phyloP scores from a whole-genome alignment of 2,329 filamentous ascomycete genomes.

The Talaromyces sp. region DNA sequence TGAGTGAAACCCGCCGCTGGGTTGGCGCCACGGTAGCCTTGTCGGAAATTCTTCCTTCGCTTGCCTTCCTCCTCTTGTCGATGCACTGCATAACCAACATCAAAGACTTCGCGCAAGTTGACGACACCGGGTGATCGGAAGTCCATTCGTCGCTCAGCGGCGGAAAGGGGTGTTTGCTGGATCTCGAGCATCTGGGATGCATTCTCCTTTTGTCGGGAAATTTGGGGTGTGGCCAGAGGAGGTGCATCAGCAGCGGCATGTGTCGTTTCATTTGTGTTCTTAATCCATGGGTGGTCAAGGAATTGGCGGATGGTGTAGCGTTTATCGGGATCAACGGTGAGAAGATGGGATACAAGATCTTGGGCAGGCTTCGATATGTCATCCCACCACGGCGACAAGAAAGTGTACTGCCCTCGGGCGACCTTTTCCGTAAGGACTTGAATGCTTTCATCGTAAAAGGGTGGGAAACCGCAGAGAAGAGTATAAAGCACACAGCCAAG shows the following conservation, averaged over 20 bases:
- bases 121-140: constrained; percentile 94
- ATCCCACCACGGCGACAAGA: constrained; percentile 98
- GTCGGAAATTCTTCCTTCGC: constrained; percentile 75
- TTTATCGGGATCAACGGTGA: constrained; percentile 93
- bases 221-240: constrained; percentile 64
- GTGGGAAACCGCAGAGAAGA: constrained; percentile 91
- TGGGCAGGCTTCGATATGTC: constrained; percentile 94
- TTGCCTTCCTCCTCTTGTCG: constrained; percentile 94
- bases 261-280: constrained; percentile 64
- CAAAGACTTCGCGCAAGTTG: constrained; percentile 94
- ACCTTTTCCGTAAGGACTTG: constrained; percentile 97
- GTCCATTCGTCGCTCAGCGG: constrained; percentile 68
- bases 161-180: constrained; percentile 44
- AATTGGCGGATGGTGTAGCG: constrained; percentile 92
- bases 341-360: constrained; percentile 85
- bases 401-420: constrained; percentile 92
- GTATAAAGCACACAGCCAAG: constrained; percentile 96
- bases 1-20: constrained; percentile 56
- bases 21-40: constrained; percentile 61
- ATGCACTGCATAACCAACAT: constrained; percentile 96
- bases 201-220: constrained; percentile 54
- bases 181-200: constrained; percentile 44
- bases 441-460: constrained; percentile 98
- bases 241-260: constrained; percentile 65
- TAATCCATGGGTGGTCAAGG: constrained; percentile 90